Conservation (phyloP, 2,329 filamentous ascomycete species). For the Paecilomyces dactylethromorphus region DNA sequence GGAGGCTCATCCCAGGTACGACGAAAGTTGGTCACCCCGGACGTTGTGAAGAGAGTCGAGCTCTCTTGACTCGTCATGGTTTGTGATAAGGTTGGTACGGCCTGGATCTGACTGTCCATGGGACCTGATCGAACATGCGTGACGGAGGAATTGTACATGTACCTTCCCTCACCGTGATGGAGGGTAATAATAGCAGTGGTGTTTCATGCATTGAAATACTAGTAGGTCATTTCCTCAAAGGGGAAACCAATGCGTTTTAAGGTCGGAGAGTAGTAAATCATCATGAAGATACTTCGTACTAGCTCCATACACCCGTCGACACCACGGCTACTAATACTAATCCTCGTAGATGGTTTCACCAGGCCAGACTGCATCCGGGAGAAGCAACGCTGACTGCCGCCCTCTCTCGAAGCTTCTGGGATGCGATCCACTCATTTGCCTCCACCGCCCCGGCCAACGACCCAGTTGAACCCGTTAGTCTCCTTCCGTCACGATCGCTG, state of each 20-base stretch:
- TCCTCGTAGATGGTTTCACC: background rate
- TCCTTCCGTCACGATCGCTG: slow-evolving; percentile 3
- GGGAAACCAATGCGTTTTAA: background rate
- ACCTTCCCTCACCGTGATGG: background rate
- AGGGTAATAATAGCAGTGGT: background rate
- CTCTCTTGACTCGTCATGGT: background rate
- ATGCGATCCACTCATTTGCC: slow-evolving; percentile 1
- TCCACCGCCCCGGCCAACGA: background rate
- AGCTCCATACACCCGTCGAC: background rate
- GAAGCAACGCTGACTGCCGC: background rate
- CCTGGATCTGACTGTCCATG: background rate
- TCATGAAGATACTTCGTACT: background rate
- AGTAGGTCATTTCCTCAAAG: background rate
- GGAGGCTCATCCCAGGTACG: background rate
- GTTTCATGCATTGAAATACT: background rate
- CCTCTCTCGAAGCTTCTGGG: slow-evolving; percentile 7
- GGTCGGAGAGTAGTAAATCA: background rate
- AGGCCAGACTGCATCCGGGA: background rate
- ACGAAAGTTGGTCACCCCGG: background rate
- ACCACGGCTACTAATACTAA: background rate
- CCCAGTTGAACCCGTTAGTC: background rate
- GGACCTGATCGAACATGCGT: background rate
- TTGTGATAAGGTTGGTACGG: background rate
- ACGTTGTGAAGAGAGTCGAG: background rate
- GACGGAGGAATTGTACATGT: background rate